These are phyloP conservation scores for Chaetomiaceae sp. DNA, from an alignment of 2,329 filamentous ascomycete species.

Conservation along the genomic window DNA sequence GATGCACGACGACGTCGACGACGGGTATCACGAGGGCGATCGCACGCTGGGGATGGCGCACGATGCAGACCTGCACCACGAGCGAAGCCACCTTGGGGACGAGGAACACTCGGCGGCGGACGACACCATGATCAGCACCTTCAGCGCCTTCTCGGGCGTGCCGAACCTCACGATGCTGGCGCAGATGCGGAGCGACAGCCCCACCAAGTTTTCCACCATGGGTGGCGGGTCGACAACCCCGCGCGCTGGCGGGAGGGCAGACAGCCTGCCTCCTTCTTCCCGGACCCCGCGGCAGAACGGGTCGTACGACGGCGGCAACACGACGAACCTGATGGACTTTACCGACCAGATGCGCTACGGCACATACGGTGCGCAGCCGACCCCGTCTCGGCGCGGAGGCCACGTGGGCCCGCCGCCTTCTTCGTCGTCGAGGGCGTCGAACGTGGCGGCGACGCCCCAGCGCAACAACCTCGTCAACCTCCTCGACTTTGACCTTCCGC, in stretches of 20 bases:
- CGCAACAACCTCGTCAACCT: constrained; percentile 58
- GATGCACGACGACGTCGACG: constrained; percentile 24
- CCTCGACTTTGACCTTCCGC: constrained; percentile 90
- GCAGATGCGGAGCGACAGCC: constrained; percentile 59
- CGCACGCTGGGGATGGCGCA: constrained; percentile 12
- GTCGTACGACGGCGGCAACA: constrained; percentile 43
- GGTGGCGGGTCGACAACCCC: constrained; percentile 38
- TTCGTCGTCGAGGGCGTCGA: constrained; percentile 37
- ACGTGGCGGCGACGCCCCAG: constrained; percentile 40
- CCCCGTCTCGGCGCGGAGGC: constrained; percentile 39
- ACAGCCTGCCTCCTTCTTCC: constrained; percentile 26
- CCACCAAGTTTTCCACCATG: constrained; percentile 46
- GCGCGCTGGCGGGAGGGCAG: constrained; percentile 31
- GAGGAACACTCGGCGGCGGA: constrained; percentile 51
- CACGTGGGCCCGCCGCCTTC: constrained; percentile 11
- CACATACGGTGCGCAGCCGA: constrained; percentile 33
- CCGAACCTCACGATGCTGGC: constrained; percentile 83
- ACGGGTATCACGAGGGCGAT: constrained; percentile 17
- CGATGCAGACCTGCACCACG: neutral
- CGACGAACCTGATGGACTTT: constrained; percentile 80
- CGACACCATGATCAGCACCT: constrained; percentile 72
- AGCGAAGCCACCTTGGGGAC: constrained; percentile 18
- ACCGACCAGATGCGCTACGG: constrained; percentile 63
- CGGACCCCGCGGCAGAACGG: constrained; percentile 33
- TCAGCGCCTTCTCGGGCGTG: constrained; percentile 85